A percentile compares a stretch with the other conserved stretches of the same genome.
These are phyloP conservation scores for Onygenales sp. DNA, from an alignment of 2,329 filamentous ascomycete species.

Conservation along the genomic window DNA sequence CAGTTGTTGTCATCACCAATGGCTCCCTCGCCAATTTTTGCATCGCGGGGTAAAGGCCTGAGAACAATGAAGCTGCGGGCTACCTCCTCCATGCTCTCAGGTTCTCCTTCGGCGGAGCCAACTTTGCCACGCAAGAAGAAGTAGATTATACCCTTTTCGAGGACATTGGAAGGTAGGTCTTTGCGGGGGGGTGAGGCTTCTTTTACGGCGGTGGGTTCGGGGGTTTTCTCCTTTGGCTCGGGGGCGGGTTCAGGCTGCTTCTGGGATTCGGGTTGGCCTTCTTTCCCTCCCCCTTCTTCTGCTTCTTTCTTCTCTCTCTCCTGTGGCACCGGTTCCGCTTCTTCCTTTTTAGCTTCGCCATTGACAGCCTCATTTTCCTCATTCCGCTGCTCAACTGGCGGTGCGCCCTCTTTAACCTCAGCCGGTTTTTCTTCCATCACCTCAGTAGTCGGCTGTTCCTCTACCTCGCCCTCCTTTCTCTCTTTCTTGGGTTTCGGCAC, in stretches of 20 bases:
- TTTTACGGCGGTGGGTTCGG: constrained; percentile 32
- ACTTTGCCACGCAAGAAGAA: constrained; percentile 81
- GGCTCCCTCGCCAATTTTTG: constrained; percentile 53
- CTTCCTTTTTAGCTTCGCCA: constrained; percentile 13
- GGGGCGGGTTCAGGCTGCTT: constrained; percentile 5
- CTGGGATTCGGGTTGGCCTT: constrained; percentile 8
- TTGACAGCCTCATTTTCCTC: constrained; percentile 13
- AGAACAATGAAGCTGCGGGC: constrained; percentile 72
- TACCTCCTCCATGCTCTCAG: constrained; percentile 60
- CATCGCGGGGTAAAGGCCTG: constrained; percentile 59
- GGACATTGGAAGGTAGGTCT: constrained; percentile 50
- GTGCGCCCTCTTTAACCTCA: constrained; percentile 2
- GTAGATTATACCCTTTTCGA: constrained; percentile 85
- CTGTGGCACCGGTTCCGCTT: neutral
- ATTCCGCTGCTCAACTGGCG: constrained; percentile 8
- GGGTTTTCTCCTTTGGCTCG: constrained; percentile 2
- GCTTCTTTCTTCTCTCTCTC: constrained; percentile 6
- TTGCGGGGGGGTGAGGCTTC: constrained; percentile 43
- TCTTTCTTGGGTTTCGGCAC: constrained; percentile 27
- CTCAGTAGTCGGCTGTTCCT: neutral
- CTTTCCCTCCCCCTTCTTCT: constrained; percentile 4
- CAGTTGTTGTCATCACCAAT: constrained; percentile 52
- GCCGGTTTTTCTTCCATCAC: neutral
- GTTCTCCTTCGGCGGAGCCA: constrained; percentile 50
- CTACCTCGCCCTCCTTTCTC: constrained; percentile 20